These are phyloP conservation scores for Metroxylon sagu DNA, from an alignment of 176 grass and related monocot species.

Conservation along the genomic window DNA sequence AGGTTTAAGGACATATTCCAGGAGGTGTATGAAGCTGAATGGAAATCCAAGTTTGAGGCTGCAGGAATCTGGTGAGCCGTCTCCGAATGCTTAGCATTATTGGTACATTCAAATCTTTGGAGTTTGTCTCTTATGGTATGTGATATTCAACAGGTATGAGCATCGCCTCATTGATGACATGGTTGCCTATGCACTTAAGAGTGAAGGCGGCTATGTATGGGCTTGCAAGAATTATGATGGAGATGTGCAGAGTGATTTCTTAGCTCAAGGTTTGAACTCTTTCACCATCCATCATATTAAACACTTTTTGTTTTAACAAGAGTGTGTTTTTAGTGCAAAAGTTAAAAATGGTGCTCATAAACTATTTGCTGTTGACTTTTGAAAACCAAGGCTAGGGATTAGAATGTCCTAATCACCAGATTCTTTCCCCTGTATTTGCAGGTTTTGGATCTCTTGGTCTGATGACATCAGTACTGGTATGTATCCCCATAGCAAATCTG, in stretches of 20 bases:
- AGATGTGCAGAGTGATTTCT: conserved; percentile 98
- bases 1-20: conserved; percentile 99
- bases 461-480: conserved; percentile 98
- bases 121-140: conserved; percentile 6
- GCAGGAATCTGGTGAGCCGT: conserved; percentile 70
- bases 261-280: conserved; percentile 66
- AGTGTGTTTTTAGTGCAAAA: too few relatives aligned
- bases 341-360: too few relatives aligned
- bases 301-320: too few relatives aligned
- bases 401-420: conserved; percentile 4
- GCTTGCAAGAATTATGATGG: conserved; percentile 97
- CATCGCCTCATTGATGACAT: conserved; percentile 98
- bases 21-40: conserved; percentile 89
- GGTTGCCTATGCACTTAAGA: conserved; percentile 97
- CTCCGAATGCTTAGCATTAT: conserved; percentile 6
- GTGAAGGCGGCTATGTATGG: conserved; percentile 90
- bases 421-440: conserved; percentile 18
- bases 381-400: too few relatives aligned
- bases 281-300: too few relatives aligned
- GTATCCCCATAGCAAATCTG: neutral
- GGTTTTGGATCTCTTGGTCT: conserved; percentile 95
- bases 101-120: neutral
- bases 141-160: conserved; percentile 59
- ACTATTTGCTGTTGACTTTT: too few relatives aligned
- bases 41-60: conserved; percentile 85